Percentiles rank a stretch among this genome's conserved stretches.
These are phyloP conservation scores for Fragosphaeria purpurea DNA, from an alignment of 2,329 filamentous ascomycete species.

Conservation along the genomic window DNA sequence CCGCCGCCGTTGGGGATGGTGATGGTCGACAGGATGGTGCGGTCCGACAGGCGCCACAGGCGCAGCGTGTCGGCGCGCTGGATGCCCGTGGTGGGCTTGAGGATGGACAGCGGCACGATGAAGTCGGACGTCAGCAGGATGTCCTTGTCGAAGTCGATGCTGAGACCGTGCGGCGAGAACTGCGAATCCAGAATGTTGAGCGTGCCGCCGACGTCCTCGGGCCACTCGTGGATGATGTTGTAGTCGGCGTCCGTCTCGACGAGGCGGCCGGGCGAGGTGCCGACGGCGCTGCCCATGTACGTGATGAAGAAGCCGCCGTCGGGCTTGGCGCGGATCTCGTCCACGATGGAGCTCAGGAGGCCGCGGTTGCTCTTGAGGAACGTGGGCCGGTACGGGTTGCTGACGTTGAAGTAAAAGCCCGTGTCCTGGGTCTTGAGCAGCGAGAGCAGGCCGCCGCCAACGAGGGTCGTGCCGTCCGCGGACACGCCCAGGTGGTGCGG, in stretches of 20 bases:
- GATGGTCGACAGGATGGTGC: conserved; percentile 49
- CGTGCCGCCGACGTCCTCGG: conserved; percentile 42
- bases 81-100: conserved; percentile 48
- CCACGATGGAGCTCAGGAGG: conserved; percentile 48
- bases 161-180: conserved; percentile 52
- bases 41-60: conserved; percentile 44
- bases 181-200: conserved; percentile 50
- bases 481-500: conserved; percentile 49
- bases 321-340: conserved; percentile 54
- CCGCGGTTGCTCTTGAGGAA: conserved; percentile 51
- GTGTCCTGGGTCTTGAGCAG: conserved; percentile 52
- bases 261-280: conserved; percentile 48
- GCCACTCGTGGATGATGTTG: conserved; percentile 54
- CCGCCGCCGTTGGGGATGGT: conserved; percentile 49
- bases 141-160: conserved; percentile 46
- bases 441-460: conserved; percentile 48
- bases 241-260: conserved; percentile 50
- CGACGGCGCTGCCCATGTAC: conserved; percentile 50
- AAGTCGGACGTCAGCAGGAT: conserved; percentile 54
- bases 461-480: conserved; percentile 45
- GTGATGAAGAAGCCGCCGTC: conserved; percentile 53
- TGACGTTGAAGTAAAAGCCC: conserved; percentile 51
- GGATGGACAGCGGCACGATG: conserved; percentile 49
- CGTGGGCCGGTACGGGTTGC: conserved; percentile 46
- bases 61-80: conserved; percentile 46